Evolutionary conservation across 2,329 filamentous ascomycete species (phyloP).

Genomic region (Monilinia polystroma): DNA sequence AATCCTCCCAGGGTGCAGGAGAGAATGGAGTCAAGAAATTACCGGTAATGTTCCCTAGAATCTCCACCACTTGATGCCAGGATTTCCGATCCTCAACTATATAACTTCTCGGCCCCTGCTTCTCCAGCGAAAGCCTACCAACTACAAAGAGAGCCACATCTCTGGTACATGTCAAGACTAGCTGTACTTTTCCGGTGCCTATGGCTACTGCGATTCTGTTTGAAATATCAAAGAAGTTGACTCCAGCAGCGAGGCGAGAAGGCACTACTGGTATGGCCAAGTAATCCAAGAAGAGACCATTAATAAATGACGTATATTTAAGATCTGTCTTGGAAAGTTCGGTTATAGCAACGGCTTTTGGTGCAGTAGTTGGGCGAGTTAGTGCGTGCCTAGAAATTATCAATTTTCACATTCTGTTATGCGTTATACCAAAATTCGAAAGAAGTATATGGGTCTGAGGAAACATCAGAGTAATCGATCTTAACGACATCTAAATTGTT

Average conservation of each 20-base stretch:
- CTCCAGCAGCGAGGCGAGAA: conserved; percentile 29
- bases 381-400: conserved; percentile 4
- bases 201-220: conserved; percentile 32
- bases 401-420: neutral
- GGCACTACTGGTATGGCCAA: conserved; percentile 28
- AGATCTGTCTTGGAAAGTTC: conserved; percentile 27
- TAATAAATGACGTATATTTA: conserved; percentile 32
- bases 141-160: conserved; percentile 36
- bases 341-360: conserved; percentile 13
- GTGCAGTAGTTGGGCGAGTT: conserved; percentile 7
- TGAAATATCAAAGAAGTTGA: conserved; percentile 31
- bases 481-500: neutral
- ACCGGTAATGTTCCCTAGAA: conserved; percentile 32
- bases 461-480: conserved; percentile 8
- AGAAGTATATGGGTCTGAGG: too few relatives aligned
- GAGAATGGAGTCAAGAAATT: neutral
- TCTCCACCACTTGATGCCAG: conserved; percentile 34
- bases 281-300: conserved; percentile 33
- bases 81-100: conserved; percentile 34
- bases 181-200: conserved; percentile 29
- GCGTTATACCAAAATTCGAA: neutral
- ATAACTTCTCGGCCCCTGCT: conserved; percentile 31
- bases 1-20: too few relatives aligned
- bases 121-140: conserved; percentile 27
- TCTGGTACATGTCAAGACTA: conserved; percentile 33